Evolutionary conservation across 106 monocot species (phyloP).

Genomic region (Dendrobium chrysotoxum): DNA sequence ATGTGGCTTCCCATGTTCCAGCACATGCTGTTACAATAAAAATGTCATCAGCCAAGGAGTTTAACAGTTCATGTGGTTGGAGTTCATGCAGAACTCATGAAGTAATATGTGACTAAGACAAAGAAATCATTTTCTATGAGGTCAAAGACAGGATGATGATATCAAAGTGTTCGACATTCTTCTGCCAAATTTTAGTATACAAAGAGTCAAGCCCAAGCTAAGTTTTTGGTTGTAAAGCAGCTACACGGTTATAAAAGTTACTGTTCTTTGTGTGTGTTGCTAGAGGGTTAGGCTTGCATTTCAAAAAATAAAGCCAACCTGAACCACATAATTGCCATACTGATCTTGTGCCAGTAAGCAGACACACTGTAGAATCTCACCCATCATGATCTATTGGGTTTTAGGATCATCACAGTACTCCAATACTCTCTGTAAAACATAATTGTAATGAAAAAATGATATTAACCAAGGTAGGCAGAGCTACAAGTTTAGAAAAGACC

Average conservation of each 20-base stretch:
- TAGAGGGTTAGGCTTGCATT: too few species aligned
- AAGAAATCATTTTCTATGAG: too few species aligned
- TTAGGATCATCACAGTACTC: conserved; percentile 59
- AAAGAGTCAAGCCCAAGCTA: too few species aligned
- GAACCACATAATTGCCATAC: conserved; percentile 72
- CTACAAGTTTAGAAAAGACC: conserved; percentile 12
- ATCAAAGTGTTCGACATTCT: too few species aligned
- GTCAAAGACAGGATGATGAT: too few species aligned
- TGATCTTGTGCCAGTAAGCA: conserved; percentile 57
- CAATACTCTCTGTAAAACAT: conserved; percentile 40
- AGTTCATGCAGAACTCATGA: too few species aligned
- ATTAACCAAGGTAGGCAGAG: not conserved
- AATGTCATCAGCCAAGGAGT: not conserved
- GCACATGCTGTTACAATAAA: conserved; percentile 37
- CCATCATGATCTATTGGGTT: conserved; percentile 49
- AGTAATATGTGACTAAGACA: too few species aligned
- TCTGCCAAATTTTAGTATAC: too few species aligned
- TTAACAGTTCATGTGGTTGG: not conserved
- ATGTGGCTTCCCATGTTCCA: conserved; percentile 56
- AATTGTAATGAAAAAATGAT: not conserved
- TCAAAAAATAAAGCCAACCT: conserved; percentile 27
- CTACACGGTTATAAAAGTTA: too few species aligned
- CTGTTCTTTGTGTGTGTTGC: too few species aligned
- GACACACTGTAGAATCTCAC: conserved; percentile 35
- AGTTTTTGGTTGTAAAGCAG: too few species aligned